phyloP scores from a whole-genome alignment of 2,329 filamentous ascomycete species.

The Diaporthe australafricana region DNA sequence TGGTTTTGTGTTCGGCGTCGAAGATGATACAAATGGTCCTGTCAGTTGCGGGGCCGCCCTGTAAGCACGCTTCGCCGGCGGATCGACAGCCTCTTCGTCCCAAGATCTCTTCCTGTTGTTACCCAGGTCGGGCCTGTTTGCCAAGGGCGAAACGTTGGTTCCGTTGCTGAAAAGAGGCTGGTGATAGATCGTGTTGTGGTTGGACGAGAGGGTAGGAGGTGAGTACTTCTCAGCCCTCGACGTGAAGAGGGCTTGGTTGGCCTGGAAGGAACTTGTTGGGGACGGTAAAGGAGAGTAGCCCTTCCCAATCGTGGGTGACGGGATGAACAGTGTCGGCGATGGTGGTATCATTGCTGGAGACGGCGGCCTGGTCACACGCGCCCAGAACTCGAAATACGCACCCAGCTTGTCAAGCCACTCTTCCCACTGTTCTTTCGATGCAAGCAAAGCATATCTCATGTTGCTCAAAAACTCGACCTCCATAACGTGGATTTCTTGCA shows the following conservation, averaged over 20 bases:
- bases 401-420: constrained; percentile 87
- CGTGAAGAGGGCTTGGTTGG: constrained; percentile 48
- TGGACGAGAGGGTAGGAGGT: constrained; percentile 43
- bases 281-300: constrained; percentile 62
- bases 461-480: constrained; percentile 99
- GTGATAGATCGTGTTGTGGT: constrained; percentile 40
- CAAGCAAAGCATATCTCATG: constrained; percentile 93
- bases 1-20: constrained; percentile 42
- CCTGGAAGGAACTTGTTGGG: constrained; percentile 54
- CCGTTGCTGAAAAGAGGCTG: constrained; percentile 47
- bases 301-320: constrained; percentile 52
- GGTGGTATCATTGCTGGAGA: constrained; percentile 58
- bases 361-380: constrained; percentile 66
- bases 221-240: constrained; percentile 49
- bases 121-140: constrained; percentile 56
- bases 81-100: constrained; percentile 63
- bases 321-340: constrained; percentile 52
- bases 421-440: constrained; percentile 87
- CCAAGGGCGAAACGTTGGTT: constrained; percentile 55
- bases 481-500: constrained; percentile 98
- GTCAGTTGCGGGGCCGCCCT: constrained; percentile 45
- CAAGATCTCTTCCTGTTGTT: constrained; percentile 62
- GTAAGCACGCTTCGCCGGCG: constrained; percentile 64
- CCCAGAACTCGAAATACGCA: constrained; percentile 86
- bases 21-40: constrained; percentile 30